Percentiles rank a stretch among this genome's conserved stretches.
Conservation (phyloP, 2,329 filamentous ascomycete genomes). For the Endoconidiophora polonica region DNA sequence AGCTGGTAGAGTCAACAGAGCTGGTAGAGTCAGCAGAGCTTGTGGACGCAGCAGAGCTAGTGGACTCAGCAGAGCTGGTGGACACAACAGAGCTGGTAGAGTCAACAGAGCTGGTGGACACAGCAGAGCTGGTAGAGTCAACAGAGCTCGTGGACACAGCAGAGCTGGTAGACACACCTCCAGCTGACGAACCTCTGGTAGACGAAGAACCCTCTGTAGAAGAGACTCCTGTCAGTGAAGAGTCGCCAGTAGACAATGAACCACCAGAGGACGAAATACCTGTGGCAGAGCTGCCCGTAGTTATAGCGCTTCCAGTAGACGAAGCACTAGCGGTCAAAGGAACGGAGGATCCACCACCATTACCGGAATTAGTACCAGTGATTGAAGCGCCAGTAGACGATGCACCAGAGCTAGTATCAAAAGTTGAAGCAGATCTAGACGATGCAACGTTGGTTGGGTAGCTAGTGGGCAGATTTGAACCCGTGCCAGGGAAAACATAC, state of each 20-base stretch:
- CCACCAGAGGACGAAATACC: not conserved
- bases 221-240: too few relatives aligned
- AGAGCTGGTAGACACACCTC: not conserved
- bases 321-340: not conserved
- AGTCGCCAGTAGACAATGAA: not conserved
- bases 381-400: not conserved
- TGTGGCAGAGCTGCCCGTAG: not conserved
- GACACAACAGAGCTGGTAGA: not conserved
- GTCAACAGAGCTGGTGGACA: not conserved
- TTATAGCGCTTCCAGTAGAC: not conserved
- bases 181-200: not conserved
- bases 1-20: not conserved
- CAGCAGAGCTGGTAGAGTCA: not conserved
- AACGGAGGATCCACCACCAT: not conserved
- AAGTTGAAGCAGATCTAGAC: not conserved
- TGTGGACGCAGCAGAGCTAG: not conserved
- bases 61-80: not conserved
- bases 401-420: not conserved
- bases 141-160: not conserved
- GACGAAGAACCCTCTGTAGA: not conserved
- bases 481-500: slow-evolving; percentile 1
- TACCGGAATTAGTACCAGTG: not conserved
- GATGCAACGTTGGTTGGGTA: not conserved
- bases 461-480: not conserved
- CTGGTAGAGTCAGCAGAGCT: not conserved